Base-by-base conservation (phyloP, 208 protist genomes). In the Trypanosoma brucei region DNA sequence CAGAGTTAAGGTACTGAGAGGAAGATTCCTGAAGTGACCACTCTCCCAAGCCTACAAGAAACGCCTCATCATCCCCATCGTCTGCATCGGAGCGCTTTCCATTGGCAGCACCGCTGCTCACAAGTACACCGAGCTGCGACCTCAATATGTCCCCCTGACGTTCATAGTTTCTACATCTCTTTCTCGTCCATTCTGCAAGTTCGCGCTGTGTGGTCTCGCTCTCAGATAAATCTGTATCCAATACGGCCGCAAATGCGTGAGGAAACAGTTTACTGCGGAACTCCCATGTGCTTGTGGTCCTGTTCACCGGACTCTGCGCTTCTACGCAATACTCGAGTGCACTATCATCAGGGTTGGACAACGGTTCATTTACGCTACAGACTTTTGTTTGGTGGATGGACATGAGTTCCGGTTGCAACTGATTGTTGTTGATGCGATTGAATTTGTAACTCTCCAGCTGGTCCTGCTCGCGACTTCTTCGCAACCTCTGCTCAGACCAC, bases 261-360 rank as follows among this genome's bases (percentile, higher is more conserved):
- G 68, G 59, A 31, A 67, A 55, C 8, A 91, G 48, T 50, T 79
- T 48, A n/a, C 61, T 50, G 39, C 81, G 77, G n/a, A 77, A 72
- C 69, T 91, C 84, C 84, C 84, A 91, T 34, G 79, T 80, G 35
- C 72, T 22, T 52, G 35, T 61, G 62, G 30, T 40, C 52, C 14
- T 7, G 55, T 11, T 48, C 67, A 45, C 66, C 63, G 22, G 22
- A 49, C 72, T 77, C 6, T 67, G 64, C 79, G 79, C 84, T 48
- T 70, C 55, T 53, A 85, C 72, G 5, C 62, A 65, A 64, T 92
- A 92, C 76, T 92, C 79, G n/a, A 92, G 35, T 31, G 65, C 42
- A 36, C 85, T 82, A 14, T 78, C 72, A 30, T 76, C 69, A 0
- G 74, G 67, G 68, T 71, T 65, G 35, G 88, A 63, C 52, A 81